Percentiles rank a stretch among this genome's conserved stretches.
These are phyloP conservation scores for Rhodomyrtus psidioides DNA, from an alignment of 441 rosid species.

Conservation along the genomic window DNA sequence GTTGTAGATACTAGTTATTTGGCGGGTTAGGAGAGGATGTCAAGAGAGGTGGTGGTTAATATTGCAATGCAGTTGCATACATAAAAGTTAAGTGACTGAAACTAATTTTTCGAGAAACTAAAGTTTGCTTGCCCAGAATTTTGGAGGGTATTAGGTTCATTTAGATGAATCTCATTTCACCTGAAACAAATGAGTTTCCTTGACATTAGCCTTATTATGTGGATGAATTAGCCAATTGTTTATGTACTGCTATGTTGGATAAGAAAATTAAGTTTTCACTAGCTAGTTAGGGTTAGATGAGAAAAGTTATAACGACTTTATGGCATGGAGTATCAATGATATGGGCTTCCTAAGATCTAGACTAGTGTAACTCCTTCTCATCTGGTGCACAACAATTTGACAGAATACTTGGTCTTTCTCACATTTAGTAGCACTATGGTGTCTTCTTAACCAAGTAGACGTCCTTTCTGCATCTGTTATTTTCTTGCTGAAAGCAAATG, in stretches of 20 bases:
- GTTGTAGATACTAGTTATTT: not conserved
- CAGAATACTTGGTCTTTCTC: not conserved
- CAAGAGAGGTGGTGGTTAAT: not conserved
- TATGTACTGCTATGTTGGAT: not conserved
- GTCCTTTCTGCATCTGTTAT: not conserved
- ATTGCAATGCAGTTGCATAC: not conserved
- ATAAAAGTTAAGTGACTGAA: not conserved
- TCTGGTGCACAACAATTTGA: not conserved
- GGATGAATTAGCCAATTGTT: not conserved
- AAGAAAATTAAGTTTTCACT: not conserved
- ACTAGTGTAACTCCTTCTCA: not conserved
- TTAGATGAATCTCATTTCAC: not conserved
- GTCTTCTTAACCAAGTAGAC: not conserved
- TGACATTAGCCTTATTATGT: not conserved
- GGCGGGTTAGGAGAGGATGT: not conserved
- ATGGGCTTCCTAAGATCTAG: not conserved
- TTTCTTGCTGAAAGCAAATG: not conserved
- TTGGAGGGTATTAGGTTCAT: not conserved
- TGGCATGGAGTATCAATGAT: not conserved
- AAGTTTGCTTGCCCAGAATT: not conserved
- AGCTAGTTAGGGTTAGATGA: not conserved
- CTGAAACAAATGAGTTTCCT: not conserved
- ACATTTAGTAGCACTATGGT: not conserved
- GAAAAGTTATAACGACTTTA: not conserved
- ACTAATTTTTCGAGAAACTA: not conserved